These are phyloP conservation scores for Colletotrichum viniferum DNA, from an alignment of 2,329 filamentous ascomycete genomes.

Conservation along the genomic window DNA sequence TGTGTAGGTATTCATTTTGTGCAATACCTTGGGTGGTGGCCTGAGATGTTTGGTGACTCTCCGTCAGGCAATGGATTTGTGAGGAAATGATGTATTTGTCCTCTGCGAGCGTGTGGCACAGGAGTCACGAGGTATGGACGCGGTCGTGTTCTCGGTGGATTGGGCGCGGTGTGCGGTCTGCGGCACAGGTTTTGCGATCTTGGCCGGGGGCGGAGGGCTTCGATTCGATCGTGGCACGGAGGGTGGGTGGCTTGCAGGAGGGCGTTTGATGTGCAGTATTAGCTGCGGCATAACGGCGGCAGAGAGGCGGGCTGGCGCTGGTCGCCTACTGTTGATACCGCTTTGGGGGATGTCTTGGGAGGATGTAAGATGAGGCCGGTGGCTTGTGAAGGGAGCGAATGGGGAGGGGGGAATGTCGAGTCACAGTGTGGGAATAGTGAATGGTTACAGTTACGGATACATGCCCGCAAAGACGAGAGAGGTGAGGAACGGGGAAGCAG, in stretches of 20 bases:
- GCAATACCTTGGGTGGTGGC: neutral
- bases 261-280: neutral
- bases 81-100: neutral
- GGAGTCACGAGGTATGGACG: neutral
- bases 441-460: too few relatives aligned
- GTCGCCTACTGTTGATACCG: neutral
- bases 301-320: neutral
- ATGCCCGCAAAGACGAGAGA: neutral
- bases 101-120: neutral
- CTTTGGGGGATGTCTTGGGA: neutral
- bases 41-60: neutral
- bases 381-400: neutral
- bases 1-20: neutral
- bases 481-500: neutral
- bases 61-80: neutral
- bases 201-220: neutral
- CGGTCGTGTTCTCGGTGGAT: slow-evolving; percentile 1
- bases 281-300: slow-evolving; percentile 2
- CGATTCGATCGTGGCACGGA: neutral
- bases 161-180: neutral
- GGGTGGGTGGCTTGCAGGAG: neutral
- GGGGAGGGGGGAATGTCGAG: neutral
- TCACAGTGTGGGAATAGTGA: neutral
- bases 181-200: neutral
- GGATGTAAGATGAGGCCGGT: slow-evolving; percentile 6